These are phyloP conservation scores for Candida tropicalis DNA, from an alignment of 1,139 yeast genomes.

Conservation along the genomic window DNA sequence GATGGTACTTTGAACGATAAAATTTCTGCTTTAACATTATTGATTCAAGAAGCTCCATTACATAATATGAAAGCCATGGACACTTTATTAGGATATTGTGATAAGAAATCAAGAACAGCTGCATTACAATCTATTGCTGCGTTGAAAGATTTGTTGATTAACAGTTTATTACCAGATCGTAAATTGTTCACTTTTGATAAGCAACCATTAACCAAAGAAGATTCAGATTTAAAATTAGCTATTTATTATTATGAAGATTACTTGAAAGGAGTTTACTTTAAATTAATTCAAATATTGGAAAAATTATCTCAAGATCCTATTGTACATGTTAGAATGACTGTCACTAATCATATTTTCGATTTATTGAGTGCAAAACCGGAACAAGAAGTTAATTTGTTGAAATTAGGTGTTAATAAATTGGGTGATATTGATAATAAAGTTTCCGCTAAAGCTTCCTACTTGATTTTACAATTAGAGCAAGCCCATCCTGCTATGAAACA, in stretches of 20 bases:
- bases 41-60: conserved; percentile 92
- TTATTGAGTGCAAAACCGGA: conserved; percentile 87
- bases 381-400: conserved; percentile 88
- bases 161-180: conserved; percentile 83
- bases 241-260: conserved; percentile 88
- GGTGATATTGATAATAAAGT: conserved; percentile 94
- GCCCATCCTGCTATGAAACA: conserved; percentile 96
- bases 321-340: conserved; percentile 80
- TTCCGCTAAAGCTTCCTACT: conserved; percentile 84
- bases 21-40: conserved; percentile 87
- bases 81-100: conserved; percentile 74
- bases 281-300: conserved; percentile 71
- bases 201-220: conserved; percentile 57
- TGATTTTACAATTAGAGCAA: conserved; percentile 78
- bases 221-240: conserved; percentile 59
- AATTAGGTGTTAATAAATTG: conserved; percentile 88
- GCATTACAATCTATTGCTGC: conserved; percentile 91
- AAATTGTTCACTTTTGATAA: conserved; percentile 79
- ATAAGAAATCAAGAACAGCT: conserved; percentile 91
- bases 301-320: conserved; percentile 87
- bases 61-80: conserved; percentile 87
- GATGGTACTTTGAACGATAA: conserved; percentile 97
- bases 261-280: conserved; percentile 74
- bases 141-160: conserved; percentile 79
- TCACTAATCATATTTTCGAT: conserved; percentile 77